Conservation (phyloP, 2,329 filamentous ascomycete genomes). For the Fusarium nelsonii region DNA sequence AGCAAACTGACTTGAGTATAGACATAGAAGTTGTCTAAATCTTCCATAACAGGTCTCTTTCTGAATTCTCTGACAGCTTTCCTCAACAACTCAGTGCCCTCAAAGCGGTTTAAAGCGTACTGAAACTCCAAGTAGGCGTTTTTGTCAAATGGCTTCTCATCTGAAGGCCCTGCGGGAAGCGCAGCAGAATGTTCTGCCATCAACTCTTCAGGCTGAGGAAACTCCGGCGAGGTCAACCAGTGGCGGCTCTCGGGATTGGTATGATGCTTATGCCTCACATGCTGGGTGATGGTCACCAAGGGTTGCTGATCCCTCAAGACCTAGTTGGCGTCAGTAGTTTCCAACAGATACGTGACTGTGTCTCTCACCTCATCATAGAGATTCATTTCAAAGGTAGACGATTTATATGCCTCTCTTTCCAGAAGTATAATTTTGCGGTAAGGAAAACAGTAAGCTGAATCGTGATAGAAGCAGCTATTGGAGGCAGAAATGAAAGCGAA, state of each 20-base stretch:
- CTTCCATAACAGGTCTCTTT: slow-evolving; percentile 66
- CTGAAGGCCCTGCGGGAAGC: slow-evolving; percentile 21
- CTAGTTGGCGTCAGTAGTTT: slow-evolving; percentile 14
- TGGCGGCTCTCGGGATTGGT: neutral
- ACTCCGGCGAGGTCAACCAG: slow-evolving; percentile 41
- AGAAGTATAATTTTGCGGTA: neutral
- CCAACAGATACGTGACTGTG: neutral
- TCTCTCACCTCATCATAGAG: slow-evolving; percentile 6
- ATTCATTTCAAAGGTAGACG: slow-evolving; percentile 1
- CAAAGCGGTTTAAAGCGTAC: slow-evolving; percentile 81
- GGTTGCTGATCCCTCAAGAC: neutral
- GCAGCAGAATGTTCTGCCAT: slow-evolving; percentile 33
- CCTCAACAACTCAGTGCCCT: slow-evolving; percentile 76
- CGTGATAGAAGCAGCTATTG: neutral
- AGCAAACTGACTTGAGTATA: slow-evolving; percentile 71
- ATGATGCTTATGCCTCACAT: slow-evolving; percentile 13
- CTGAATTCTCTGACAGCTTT: slow-evolving; percentile 71
- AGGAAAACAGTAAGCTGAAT: neutral
- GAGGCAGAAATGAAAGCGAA: neutral
- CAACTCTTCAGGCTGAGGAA: slow-evolving; percentile 45
- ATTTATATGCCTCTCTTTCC: neutral
- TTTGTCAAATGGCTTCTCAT: slow-evolving; percentile 18
- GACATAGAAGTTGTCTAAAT: slow-evolving; percentile 64
- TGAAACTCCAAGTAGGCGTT: slow-evolving; percentile 76
- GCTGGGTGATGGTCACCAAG: slow-evolving; percentile 20